Evolutionary conservation across 305 asterid species (phyloP), one percentile per base, ranked within the genome.

Genomic region (Rubia tinctorum): DNA sequence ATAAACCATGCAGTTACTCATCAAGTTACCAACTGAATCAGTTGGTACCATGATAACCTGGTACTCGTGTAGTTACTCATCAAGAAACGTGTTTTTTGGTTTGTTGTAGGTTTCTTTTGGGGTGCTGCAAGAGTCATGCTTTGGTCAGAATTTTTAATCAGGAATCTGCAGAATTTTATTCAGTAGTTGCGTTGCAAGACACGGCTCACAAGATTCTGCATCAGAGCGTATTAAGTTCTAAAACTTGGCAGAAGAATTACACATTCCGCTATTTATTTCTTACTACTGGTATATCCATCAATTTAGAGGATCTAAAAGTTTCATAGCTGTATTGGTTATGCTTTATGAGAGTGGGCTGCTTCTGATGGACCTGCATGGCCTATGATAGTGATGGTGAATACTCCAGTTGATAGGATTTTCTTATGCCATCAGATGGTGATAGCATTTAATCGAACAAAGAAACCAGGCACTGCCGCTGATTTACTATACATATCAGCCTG

Each of bases 71-170:
- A 15, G 18, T 49, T 53, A 5, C 37, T 34, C 12, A 30, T 69
- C 30, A 51, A 68, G 61, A 7, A n/a, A 44, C 73, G 7, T 55
- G 13, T 15, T 7, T 53, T 55, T 55, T n/a, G 39, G 14, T 43
- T 53, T 30, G 51, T 69, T 55, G 58, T 59, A 56, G 74, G 66
- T 71, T 56, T 51, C n/a, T 51, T 51, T 22, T 20, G 6, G 20
- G 40, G n/a, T 34, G 47, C 63, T 53, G 55, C n/a, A 20, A 20
- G n/a, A 37, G 22, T 40, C 1, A 17, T 14, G 53, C 10, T 69
- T n/a, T 71, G 7, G 7, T 43, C 18, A 53, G 49, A 17, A 68
- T 42, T 20, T 55, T 18, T 8, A 39, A 18, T 40, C 42, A 15
- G 51, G 30, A 25, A 4, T 27, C 73, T 8, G 51, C 22, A 37